phyloP scores from a whole-genome alignment of 805 yeast species.

The Candida ficus region DNA sequence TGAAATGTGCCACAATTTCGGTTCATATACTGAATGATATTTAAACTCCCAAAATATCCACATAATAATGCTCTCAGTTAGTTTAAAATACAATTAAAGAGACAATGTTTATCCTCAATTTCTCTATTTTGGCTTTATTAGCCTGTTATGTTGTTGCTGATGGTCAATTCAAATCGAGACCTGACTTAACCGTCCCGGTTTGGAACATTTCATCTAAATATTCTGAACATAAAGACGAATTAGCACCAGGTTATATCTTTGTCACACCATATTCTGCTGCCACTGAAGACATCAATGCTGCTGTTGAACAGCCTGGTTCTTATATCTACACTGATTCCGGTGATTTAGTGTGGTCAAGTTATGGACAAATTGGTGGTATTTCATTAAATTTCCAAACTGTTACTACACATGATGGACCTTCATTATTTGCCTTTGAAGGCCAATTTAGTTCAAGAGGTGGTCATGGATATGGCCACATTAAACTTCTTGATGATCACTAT shows the following conservation, averaged over 20 bases:
- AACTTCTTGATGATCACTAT: constrained; percentile 28
- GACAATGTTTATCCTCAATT: too few relatives aligned
- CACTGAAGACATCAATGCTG: constrained; percentile 13
- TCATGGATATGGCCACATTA: constrained; percentile 27
- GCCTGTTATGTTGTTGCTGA: constrained; percentile 21
- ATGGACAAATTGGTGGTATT: constrained; percentile 29
- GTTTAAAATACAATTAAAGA: too few relatives aligned
- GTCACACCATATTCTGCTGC: constrained; percentile 29
- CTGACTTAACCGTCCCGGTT: constrained; percentile 31
- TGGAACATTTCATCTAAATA: constrained; percentile 30
- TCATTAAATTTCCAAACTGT: constrained; percentile 29
- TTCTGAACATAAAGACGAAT: constrained; percentile 17
- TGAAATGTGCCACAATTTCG: too few relatives aligned
- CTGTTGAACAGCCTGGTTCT: constrained; percentile 32
- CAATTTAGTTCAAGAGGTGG: constrained; percentile 26
- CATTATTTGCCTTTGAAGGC: constrained; percentile 32
- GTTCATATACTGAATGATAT: too few relatives aligned
- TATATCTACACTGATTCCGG: constrained; percentile 32
- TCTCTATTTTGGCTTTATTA: neutral
- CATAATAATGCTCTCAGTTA: too few relatives aligned
- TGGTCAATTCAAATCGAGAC: constrained; percentile 31
- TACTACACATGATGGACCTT: constrained; percentile 23
- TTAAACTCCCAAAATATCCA: too few relatives aligned
- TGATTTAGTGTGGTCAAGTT: constrained; percentile 35
- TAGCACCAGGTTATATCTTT: constrained; percentile 26